Evolutionary conservation across 805 yeast species (phyloP), one percentile per base, ranked within the genome.

Genomic region (Starmerella sp.): DNA sequence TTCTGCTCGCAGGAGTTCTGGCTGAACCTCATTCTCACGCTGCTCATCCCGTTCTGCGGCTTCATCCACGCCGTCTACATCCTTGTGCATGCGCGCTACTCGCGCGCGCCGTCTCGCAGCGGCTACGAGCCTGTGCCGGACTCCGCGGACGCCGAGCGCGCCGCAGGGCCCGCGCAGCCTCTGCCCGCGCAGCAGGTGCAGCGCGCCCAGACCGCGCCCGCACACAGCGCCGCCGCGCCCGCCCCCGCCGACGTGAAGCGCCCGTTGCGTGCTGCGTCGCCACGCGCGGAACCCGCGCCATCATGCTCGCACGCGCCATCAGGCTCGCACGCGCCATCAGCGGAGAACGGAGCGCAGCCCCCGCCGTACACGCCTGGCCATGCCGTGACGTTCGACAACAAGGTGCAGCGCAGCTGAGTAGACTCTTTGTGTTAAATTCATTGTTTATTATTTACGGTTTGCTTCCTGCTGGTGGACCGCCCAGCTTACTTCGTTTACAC

Each of bases 41-140:
- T 56, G 14, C 36, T 56, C 15, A 28, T 56, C 14, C 61, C 60
- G 17, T 46, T 55, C 42, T 54, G 51, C 38, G 62, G 62, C 22
- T 59, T 57, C 34, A 46, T 57, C 28, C 62, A 59, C 35, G 39
- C 62, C 13, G 51, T 47, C 7, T 59, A 59, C 43, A 28, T 47
- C 4, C 55, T 59, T 28, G 37, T 42, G 14, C 45, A 52, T 37
- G 56, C 53, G 13, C 53, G 58, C 32, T 55, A 55, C 45, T n/a
- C 32, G 9, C 43, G 50, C 29, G 35, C 22, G 30, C 43, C 47
- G 11, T 48, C 35, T 28, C 42, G 48, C 8, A 22, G 17, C 5
- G 56, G 48, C n/a, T 55, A 48, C 41, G 58, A 55, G 52, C 38
- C 37, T 8, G 46, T 52, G 14, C 22, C 17, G 28, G 42, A 29